phyloP scores from a whole-genome alignment of 148 eudicot genomes.

The Amaranthus cruentus region DNA sequence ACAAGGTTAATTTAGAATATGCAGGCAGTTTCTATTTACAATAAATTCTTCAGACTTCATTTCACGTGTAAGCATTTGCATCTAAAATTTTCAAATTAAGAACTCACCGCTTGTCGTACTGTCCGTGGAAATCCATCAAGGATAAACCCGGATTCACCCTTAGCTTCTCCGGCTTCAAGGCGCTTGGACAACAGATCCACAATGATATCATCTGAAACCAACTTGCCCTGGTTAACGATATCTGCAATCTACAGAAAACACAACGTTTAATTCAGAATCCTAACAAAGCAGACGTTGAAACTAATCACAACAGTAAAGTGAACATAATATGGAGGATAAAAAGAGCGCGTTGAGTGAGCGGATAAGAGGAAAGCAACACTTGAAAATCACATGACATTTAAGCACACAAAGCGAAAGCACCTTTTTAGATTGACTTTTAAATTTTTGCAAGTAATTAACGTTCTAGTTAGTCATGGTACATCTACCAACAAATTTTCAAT shows the following conservation, averaged over 20 bases:
- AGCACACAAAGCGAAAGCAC: neutral
- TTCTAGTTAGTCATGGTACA: no score
- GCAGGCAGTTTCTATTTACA: no score
- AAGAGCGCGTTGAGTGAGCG: no score
- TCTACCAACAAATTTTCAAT: neutral
- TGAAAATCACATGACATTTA: neutral
- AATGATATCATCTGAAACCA: conserved; percentile 81
- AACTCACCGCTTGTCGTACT: conserved; percentile 82
- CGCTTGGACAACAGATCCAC: conserved; percentile 69
- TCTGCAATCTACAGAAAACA: conserved; percentile 59
- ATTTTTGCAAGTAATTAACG: neutral
- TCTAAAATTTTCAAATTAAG: conserved; percentile 5
- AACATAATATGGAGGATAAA: neutral
- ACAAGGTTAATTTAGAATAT: no score
- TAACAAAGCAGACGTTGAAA: neutral
- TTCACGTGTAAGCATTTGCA: neutral
- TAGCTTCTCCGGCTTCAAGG: conserved; percentile 69
- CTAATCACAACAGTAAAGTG: neutral
- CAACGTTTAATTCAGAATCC: conserved; percentile 8
- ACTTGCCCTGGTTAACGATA: conserved; percentile 70
- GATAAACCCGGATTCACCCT: conserved; percentile 84
- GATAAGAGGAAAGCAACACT: neutral
- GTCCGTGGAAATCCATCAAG: conserved; percentile 97
- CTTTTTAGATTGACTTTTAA: neutral
- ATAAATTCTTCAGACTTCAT: neutral